phyloP scores from a whole-genome alignment of 2,329 filamentous ascomycete genomes.

The Didymella pomorum region DNA sequence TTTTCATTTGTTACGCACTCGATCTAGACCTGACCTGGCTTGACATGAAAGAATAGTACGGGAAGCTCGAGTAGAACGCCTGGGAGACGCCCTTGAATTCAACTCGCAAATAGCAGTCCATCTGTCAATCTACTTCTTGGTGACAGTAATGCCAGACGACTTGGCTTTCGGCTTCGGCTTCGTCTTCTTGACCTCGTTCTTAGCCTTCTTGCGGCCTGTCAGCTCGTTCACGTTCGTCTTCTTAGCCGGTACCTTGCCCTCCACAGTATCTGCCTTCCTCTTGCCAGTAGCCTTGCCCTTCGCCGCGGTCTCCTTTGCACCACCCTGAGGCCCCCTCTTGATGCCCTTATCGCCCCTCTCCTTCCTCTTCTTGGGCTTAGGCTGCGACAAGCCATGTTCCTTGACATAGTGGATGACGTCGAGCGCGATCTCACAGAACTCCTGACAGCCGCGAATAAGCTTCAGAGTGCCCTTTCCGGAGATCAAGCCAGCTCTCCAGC shows the following conservation, averaged over 20 bases:
- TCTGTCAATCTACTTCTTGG: background rate
- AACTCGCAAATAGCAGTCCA: background rate
- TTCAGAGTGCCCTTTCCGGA: conserved; percentile 25
- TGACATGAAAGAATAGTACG: background rate
- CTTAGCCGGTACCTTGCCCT: conserved; percentile 9
- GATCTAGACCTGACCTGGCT: background rate
- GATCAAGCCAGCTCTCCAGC: conserved; percentile 40
- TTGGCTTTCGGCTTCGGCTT: conserved; percentile 10
- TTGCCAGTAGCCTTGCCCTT: conserved; percentile 4
- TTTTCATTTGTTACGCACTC: background rate
- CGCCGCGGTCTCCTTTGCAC: background rate
- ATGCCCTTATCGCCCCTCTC: conserved; percentile 30
- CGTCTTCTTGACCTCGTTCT: conserved; percentile 19
- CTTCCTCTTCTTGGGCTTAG: conserved; percentile 15
- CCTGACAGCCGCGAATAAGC: conserved; percentile 40
- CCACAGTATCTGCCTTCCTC: conserved; percentile 7
- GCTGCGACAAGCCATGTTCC: conserved; percentile 33
- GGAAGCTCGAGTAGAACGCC: background rate
- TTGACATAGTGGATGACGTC: conserved; percentile 44
- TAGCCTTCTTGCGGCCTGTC: conserved; percentile 32
- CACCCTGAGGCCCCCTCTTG: conserved; percentile 22
- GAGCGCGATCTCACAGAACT: conserved; percentile 45
- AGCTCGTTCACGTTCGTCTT: conserved; percentile 6
- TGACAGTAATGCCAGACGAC: background rate
- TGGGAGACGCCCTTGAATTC: background rate